Percentiles rank a stretch among this genome's conserved stretches.
Evolutionary conservation across 164 flowering plant species (phyloP).

Genomic region (Magnolia officinalis): DNA sequence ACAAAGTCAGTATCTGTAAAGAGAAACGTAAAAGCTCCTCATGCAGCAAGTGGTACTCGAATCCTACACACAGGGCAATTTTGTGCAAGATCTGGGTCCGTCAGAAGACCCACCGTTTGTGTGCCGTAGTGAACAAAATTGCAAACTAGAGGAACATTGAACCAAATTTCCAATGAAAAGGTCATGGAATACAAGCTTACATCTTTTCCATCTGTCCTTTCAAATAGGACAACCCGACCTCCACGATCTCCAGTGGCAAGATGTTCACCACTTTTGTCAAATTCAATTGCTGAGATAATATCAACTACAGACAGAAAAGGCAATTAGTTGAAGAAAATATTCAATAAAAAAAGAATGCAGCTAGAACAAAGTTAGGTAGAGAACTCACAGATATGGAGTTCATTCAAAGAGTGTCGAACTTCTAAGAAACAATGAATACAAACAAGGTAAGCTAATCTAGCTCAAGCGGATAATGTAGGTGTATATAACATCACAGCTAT

Average conservation of each 20-base stretch:
- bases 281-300: slow-evolving; percentile 64
- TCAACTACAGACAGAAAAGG: slow-evolving; percentile 31
- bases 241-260: slow-evolving; percentile 79
- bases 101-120: background rate
- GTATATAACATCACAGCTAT: background rate
- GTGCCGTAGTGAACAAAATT: background rate
- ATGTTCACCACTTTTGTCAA: slow-evolving; percentile 57
- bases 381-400: background rate
- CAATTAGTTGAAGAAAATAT: background rate
- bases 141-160: background rate
- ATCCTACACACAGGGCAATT: background rate
- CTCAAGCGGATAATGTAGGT: background rate
- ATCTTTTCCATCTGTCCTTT: slow-evolving; percentile 48
- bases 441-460: background rate
- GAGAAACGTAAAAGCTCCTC: background rate
- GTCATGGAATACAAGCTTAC: slow-evolving; percentile 24
- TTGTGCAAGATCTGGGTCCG: background rate
- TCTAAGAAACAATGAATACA: background rate
- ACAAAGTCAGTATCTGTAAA: background rate
- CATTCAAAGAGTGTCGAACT: background rate
- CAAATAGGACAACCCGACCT: slow-evolving; percentile 65
- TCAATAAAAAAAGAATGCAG: background rate
- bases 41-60: background rate
- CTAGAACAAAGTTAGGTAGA: background rate
- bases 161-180: background rate